Evolutionary conservation across 306 rosid species (phyloP).

Genomic region (Glycine latifolia): DNA sequence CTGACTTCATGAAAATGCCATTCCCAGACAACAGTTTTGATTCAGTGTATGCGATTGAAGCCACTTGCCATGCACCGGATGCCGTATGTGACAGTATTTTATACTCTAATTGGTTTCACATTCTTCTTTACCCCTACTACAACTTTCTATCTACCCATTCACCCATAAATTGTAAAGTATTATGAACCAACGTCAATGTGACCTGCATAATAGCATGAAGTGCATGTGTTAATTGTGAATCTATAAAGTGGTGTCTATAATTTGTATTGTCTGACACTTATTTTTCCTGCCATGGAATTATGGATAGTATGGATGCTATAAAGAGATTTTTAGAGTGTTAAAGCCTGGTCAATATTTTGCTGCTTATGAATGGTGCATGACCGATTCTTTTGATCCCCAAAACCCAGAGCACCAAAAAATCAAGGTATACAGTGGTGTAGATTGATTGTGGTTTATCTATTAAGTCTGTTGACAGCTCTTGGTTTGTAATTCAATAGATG

Average conservation of each 20-base stretch:
- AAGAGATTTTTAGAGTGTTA: slow-evolving; percentile 90
- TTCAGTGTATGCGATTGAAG: slow-evolving; percentile 98
- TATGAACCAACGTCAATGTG: slow-evolving; percentile 5
- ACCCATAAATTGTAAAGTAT: background rate
- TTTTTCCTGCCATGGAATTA: slow-evolving; percentile 19
- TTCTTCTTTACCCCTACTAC: background rate
- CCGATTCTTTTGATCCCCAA: slow-evolving; percentile 78
- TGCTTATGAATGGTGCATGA: slow-evolving; percentile 99
- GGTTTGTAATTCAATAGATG: slow-evolving; percentile 17
- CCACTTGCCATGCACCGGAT: slow-evolving; percentile 99
- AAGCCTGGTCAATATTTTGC: slow-evolving; percentile 95
- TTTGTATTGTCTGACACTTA: slow-evolving; percentile 40
- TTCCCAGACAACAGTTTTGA: slow-evolving; percentile 82
- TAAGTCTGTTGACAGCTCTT: slow-evolving; percentile 21
- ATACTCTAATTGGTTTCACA: slow-evolving; percentile 5
- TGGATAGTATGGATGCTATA: slow-evolving; percentile 86
- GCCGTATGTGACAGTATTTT: slow-evolving; percentile 62
- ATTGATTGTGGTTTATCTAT: background rate
- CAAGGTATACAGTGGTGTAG: slow-evolving; percentile 61
- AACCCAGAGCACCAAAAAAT: slow-evolving; percentile 82
- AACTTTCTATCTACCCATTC: slow-evolving; percentile 13
- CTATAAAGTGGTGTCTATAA: slow-evolving; percentile 23
- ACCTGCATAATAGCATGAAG: slow-evolving; percentile 15
- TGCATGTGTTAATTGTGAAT: slow-evolving; percentile 28
- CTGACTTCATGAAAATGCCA: slow-evolving; percentile 97